Percentiles rank a stretch among this genome's conserved stretches.
Conservation (phyloP, 768 basidiomycete genomes). For the Leccinum incarnatum region DNA sequence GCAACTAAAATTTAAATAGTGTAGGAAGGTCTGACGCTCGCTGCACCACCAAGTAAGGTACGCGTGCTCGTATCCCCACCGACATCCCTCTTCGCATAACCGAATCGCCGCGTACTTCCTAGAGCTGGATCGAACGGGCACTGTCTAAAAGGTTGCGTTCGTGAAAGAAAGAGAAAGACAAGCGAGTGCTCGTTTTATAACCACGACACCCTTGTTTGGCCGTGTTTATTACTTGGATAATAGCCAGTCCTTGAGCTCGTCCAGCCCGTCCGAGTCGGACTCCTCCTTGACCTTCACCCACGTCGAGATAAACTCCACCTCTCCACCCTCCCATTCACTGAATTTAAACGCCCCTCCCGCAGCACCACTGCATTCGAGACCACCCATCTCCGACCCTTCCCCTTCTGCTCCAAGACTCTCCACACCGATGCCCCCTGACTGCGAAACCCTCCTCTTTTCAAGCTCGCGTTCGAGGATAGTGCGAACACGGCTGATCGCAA, state of each 20-base stretch:
- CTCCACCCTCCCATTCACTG: constrained; percentile 81
- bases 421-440: constrained; percentile 62
- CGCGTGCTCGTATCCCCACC: constrained; percentile 62
- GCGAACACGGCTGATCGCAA: constrained; percentile 69
- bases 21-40: constrained; percentile 71
- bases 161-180: not conserved
- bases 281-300: constrained; percentile 41
- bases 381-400: constrained; percentile 62
- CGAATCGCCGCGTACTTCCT: constrained; percentile 64
- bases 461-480: constrained; percentile 82
- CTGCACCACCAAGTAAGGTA: constrained; percentile 47
- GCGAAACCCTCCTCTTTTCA: constrained; percentile 67
- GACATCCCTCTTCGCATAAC: constrained; percentile 58
- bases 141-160: constrained; percentile 70
- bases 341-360: constrained; percentile 64
- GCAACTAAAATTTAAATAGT: constrained; percentile 20
- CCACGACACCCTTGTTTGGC: constrained; percentile 21
- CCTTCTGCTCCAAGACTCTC: constrained; percentile 75
- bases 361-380: constrained; percentile 63
- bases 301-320: constrained; percentile 64
- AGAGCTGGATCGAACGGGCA: constrained; percentile 51
- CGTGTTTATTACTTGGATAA: constrained; percentile 44
- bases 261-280: constrained; percentile 36
- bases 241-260: constrained; percentile 48
- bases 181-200: constrained; percentile 11